Percentiles rank a stretch among this genome's conserved stretches.
phyloP scores from a whole-genome alignment of 495 filamentous ascomycete genomes.

The Cercophora sp. region DNA sequence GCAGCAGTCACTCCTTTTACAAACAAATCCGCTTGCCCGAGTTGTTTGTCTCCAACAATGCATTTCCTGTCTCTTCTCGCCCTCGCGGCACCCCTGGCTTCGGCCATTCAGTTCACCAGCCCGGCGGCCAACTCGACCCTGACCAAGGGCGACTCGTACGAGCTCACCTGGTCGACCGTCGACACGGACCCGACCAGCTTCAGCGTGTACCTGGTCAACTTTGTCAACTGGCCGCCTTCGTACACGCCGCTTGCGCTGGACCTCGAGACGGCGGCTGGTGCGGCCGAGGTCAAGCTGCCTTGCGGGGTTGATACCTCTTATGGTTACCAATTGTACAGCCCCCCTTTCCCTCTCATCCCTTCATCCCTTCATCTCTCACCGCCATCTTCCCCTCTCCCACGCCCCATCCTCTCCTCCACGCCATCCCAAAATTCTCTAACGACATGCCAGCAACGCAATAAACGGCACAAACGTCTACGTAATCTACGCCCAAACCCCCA shows the following conservation, averaged over 20 bases:
- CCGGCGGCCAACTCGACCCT: conserved; percentile 32
- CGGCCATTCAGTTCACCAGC: conserved; percentile 27
- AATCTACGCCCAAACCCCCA: conserved; percentile 44
- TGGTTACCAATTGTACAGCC: conserved; percentile 41
- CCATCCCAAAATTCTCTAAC: not conserved
- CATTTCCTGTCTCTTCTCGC: conserved; percentile 23
- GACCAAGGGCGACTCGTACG: conserved; percentile 32
- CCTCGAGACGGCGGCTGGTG: conserved; percentile 30
- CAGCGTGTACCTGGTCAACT: conserved; percentile 48
- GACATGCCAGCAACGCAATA: conserved; percentile 37
- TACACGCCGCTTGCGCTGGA: conserved; percentile 37
- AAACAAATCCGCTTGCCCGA: too few species aligned
- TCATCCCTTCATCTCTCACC: too few species aligned
- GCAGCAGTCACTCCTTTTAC: conserved; percentile 27
- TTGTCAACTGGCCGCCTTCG: conserved; percentile 45
- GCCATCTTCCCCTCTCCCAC: too few species aligned
- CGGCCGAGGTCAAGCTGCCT: conserved; percentile 35
- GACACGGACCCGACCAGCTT: conserved; percentile 44
- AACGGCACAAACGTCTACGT: conserved; percentile 49
- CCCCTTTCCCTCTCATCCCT: not conserved
- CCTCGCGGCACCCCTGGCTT: conserved; percentile 29
- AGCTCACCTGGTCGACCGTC: conserved; percentile 40
- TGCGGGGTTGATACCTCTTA: conserved; percentile 38
- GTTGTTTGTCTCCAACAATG: conserved; percentile 28
- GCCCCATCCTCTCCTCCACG: too few species aligned